These are phyloP conservation scores for Fusarium marasasianum DNA, from an alignment of 2,329 filamentous ascomycete species.

Conservation along the genomic window DNA sequence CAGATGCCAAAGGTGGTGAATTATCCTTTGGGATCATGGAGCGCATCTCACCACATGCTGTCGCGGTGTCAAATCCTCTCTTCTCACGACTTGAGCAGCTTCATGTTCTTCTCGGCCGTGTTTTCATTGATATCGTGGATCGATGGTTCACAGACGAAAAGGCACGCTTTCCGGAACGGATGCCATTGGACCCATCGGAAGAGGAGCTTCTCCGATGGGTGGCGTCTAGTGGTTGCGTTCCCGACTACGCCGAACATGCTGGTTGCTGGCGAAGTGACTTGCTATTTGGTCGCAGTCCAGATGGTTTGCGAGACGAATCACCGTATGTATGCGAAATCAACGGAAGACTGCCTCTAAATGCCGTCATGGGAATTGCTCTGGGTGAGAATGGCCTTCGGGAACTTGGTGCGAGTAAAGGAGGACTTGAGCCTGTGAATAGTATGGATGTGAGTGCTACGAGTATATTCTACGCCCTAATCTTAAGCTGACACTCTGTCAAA, in stretches of 20 bases:
- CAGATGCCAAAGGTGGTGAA: background rate
- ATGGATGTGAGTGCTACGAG: background rate
- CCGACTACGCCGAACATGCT: slow-evolving; percentile 7
- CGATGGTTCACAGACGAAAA: slow-evolving; percentile 22
- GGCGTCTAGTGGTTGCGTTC: background rate
- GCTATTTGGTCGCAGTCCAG: slow-evolving; percentile 9
- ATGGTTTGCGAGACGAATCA: background rate
- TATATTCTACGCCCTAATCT: no score
- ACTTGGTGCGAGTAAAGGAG: slow-evolving; percentile 2
- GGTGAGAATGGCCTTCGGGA: background rate
- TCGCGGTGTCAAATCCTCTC: slow-evolving; percentile 2
- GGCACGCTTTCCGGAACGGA: slow-evolving; percentile 8
- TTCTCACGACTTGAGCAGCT: slow-evolving; percentile 4
- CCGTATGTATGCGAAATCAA: slow-evolving; percentile 24
- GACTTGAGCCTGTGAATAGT: background rate
- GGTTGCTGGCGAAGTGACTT: slow-evolving; percentile 26
- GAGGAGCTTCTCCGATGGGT: slow-evolving; percentile 17
- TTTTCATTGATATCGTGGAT: slow-evolving; percentile 11
- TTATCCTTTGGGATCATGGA: slow-evolving; percentile 1
- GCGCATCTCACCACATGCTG: slow-evolving; percentile 6
- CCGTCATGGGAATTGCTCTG: background rate
- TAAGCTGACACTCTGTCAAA: background rate
- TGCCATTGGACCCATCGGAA: slow-evolving; percentile 22
- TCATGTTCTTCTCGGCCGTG: slow-evolving; percentile 8
- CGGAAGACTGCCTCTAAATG: slow-evolving; percentile 22